Conservation (phyloP, 2,329 filamentous ascomycete species). For the Myriosclerotinia curreyana region DNA sequence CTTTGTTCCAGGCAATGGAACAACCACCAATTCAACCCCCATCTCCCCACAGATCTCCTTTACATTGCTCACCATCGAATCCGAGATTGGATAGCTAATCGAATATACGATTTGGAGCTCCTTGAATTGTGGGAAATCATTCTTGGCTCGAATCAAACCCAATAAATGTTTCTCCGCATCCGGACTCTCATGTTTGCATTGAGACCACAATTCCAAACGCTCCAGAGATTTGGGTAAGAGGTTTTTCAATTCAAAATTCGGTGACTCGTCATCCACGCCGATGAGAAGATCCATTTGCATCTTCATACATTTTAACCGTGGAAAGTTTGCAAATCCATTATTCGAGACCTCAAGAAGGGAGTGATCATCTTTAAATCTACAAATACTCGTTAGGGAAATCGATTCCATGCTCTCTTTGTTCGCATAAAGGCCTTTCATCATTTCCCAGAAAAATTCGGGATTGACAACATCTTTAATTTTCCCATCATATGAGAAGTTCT, state of each 20-base stretch:
- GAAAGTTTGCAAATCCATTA: not conserved
- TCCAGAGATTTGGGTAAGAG: not conserved
- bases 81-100: no score
- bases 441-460: not conserved
- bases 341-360: fast-evolving
- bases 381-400: not conserved
- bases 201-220: not conserved
- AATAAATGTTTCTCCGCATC: not conserved
- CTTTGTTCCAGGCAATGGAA: no score
- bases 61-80: no score
- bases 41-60: no score
- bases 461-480: not conserved
- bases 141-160: not conserved
- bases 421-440: not conserved
- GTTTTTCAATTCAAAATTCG: not conserved
- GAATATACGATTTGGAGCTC: not conserved
- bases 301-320: not conserved
- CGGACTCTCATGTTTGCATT: not conserved
- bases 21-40: no score
- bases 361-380: not conserved
- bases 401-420: not conserved
- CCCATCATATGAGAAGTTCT: not conserved
- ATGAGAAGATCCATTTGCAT: not conserved
- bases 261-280: not conserved
- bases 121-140: not conserved